These are phyloP conservation scores for Verticillium nonalfalfae DNA, from an alignment of 2,329 filamentous ascomycete genomes.

Conservation along the genomic window DNA sequence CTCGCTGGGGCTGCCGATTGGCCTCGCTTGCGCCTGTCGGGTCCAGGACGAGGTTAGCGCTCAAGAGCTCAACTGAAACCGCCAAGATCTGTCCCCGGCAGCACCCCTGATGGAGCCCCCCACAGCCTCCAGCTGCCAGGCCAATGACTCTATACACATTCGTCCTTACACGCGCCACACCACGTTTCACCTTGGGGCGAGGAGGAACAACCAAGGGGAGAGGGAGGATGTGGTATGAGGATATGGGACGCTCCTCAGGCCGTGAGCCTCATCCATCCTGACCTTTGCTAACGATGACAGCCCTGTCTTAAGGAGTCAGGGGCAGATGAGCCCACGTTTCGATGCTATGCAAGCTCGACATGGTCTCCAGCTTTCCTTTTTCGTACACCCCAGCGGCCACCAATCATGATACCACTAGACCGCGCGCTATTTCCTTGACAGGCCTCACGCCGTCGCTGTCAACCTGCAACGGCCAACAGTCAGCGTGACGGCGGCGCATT, in stretches of 20 bases:
- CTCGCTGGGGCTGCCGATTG: constrained; percentile 1
- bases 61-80: constrained; percentile 1
- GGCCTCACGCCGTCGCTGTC: not conserved
- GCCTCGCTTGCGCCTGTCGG: not conserved
- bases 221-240: too few relatives aligned
- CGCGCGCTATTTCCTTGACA: not conserved
- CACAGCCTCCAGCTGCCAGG: not conserved
- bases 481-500: not conserved
- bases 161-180: not conserved
- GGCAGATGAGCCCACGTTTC: not conserved
- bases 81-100: not conserved
- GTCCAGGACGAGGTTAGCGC: not conserved
- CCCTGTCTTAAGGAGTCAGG: not conserved
- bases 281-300: not conserved
- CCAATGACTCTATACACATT: not conserved
- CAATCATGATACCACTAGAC: not conserved
- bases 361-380: not conserved
- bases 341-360: not conserved
- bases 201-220: not conserved
- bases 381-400: not conserved
- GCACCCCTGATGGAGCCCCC: not conserved
- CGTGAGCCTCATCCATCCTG: not conserved
- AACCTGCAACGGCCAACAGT: not conserved
- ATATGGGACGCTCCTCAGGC: too few relatives aligned
- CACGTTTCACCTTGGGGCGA: not conserved